Percentiles rank a stretch among this genome's conserved stretches.
Conservation (phyloP, 257 asterid genomes). For the Dorcoceras hygrometricum region DNA sequence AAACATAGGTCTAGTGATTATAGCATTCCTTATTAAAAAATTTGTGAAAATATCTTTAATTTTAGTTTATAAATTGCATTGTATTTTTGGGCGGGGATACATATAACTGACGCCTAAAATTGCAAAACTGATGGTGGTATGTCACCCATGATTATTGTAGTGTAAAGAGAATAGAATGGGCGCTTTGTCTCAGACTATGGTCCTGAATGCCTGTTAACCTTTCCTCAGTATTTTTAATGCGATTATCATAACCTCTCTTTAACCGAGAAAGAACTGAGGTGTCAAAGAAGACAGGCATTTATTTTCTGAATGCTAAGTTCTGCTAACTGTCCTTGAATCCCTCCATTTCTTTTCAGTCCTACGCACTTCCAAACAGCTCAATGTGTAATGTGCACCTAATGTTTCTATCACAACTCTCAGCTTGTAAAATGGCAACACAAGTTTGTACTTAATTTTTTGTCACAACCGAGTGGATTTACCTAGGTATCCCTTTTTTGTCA, state of each 20-base stretch:
- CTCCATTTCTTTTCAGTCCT: neutral
- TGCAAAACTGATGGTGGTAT: slow-evolving; percentile 3
- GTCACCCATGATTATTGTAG: neutral
- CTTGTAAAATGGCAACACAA: neutral
- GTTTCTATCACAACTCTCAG: neutral
- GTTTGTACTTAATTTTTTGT: neutral
- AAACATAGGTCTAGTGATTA: slow-evolving; percentile 1
- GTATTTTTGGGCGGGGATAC: neutral
- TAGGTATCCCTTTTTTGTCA: slow-evolving; percentile 2
- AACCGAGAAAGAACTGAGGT: neutral
- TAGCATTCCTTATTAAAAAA: neutral
- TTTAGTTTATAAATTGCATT: neutral
- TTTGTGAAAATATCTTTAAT: neutral
- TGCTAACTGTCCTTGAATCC: neutral
- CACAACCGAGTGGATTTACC: neutral
- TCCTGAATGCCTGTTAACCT: neutral
- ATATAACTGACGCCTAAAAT: neutral
- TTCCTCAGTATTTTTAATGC: neutral
- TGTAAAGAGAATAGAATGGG: slow-evolving; percentile 1
- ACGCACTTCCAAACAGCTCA: neutral
- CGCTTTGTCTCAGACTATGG: neutral
- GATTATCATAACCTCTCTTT: neutral
- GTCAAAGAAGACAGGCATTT: neutral
- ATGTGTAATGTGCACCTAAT: neutral
- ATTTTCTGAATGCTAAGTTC: neutral